Evolutionary conservation across 2,329 filamentous ascomycete species (phyloP).

Genomic region (Cercospora nicotianae): DNA sequence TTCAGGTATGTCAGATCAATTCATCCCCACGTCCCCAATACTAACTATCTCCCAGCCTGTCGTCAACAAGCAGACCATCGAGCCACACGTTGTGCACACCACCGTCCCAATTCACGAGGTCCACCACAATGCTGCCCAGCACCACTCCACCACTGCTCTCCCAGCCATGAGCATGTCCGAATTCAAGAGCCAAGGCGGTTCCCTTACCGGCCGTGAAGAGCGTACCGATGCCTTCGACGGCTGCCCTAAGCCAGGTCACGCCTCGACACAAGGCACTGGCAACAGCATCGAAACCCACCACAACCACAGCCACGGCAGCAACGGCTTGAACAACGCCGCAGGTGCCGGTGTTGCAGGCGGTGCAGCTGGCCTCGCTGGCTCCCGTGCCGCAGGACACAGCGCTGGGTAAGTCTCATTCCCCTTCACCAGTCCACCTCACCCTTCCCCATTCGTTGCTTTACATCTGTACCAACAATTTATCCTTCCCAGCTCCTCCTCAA

Average conservation of each 20-base stretch:
- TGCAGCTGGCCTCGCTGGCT: not conserved
- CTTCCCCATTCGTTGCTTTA: too few relatives aligned
- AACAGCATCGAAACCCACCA: conserved; percentile 16
- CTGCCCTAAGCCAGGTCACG: conserved; percentile 14
- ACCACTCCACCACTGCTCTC: conserved; percentile 64
- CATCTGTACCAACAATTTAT: too few relatives aligned
- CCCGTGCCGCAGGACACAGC: not conserved
- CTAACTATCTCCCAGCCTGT: conserved; percentile 67
- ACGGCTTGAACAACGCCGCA: not conserved
- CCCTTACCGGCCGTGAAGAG: conserved; percentile 55
- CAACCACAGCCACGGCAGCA: conserved; percentile 14
- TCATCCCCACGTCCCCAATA: conserved; percentile 55
- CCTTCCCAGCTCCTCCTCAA: not conserved
- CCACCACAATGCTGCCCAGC: conserved; percentile 65
- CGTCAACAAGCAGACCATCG: conserved; percentile 65
- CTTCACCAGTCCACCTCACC: too few relatives aligned
- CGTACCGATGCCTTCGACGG: conserved; percentile 62
- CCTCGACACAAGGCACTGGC: conserved; percentile 8
- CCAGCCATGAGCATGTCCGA: conserved; percentile 65
- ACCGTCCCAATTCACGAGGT: conserved; percentile 71
- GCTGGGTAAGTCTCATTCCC: not conserved
- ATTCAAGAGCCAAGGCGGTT: conserved; percentile 59
- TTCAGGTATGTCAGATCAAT: conserved; percentile 37
- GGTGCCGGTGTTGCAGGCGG: not conserved
- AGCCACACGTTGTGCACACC: conserved; percentile 68